Evolutionary conservation across 352 stramenopile genomes (phyloP).

Genomic region (Thraustochytrium striatum): DNA sequence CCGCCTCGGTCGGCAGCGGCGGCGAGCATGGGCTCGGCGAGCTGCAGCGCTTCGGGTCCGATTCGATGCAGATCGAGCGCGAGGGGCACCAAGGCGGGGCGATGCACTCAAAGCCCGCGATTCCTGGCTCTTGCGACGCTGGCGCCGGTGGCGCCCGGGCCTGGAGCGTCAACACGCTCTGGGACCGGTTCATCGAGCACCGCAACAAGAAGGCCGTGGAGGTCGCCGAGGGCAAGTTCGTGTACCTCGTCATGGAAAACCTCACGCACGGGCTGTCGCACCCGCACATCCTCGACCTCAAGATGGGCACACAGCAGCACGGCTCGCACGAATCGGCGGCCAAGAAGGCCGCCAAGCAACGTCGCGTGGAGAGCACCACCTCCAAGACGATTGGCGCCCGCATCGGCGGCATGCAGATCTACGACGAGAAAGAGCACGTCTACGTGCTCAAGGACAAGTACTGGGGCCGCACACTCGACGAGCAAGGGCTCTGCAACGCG

Average conservation of each 20-base stretch:
- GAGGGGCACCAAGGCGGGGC: too few species aligned
- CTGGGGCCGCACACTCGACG: slow-evolving; percentile 34
- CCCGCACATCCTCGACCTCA: slow-evolving; percentile 42
- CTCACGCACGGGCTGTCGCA: slow-evolving; percentile 28
- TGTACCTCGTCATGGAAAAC: slow-evolving; percentile 46
- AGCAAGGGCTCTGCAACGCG: slow-evolving; percentile 14
- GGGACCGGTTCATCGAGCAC: slow-evolving; percentile 18
- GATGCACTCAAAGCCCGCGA: too few species aligned
- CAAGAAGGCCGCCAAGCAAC: slow-evolving; percentile 45
- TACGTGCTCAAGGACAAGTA: slow-evolving; percentile 47
- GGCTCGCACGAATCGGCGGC: slow-evolving; percentile 13
- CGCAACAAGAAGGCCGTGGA: slow-evolving; percentile 47
- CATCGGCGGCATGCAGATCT: slow-evolving; percentile 49
- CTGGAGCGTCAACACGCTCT: slow-evolving; percentile 41
- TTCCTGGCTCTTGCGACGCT: too few species aligned
- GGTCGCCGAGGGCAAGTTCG: slow-evolving; percentile 38
- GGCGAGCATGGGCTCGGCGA: too few species aligned
- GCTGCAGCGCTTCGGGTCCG: too few species aligned
- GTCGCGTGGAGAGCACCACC: slow-evolving; percentile 15
- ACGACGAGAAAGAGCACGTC: slow-evolving; percentile 39
- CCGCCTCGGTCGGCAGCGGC: not conserved
- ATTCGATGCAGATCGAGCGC: too few species aligned
- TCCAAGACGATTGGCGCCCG: slow-evolving; percentile 35
- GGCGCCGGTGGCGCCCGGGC: too few species aligned
- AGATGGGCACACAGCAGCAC: slow-evolving; percentile 46